Evolutionary conservation across 2,329 filamentous ascomycete species (phyloP).

Genomic region (Ophiosphaerella narmari): DNA sequence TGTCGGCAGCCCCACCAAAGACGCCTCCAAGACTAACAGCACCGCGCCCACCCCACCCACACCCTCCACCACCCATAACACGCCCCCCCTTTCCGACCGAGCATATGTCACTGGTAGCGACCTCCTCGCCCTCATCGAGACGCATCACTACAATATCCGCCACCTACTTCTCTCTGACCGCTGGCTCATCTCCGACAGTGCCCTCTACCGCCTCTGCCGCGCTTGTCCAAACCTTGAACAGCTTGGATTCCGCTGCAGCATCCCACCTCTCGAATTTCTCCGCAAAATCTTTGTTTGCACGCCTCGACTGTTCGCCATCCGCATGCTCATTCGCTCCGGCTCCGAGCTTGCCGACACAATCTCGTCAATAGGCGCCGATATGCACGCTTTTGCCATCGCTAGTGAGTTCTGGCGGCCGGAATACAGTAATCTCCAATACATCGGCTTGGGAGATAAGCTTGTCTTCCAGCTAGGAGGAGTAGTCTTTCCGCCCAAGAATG

Average conservation of each 20-base stretch:
- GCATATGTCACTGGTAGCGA: slow-evolving; percentile 47
- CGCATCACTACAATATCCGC: slow-evolving; percentile 56
- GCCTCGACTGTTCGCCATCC: slow-evolving; percentile 48
- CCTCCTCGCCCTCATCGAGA: slow-evolving; percentile 58
- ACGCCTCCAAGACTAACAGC: slow-evolving; percentile 30
- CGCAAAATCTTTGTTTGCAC: slow-evolving; percentile 43
- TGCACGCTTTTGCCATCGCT: slow-evolving; percentile 38
- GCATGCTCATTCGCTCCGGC: slow-evolving; percentile 43
- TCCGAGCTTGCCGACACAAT: slow-evolving; percentile 32
- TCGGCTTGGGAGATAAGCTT: slow-evolving; percentile 46
- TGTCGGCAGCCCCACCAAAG: slow-evolving; percentile 45
- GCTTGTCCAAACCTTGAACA: slow-evolving; percentile 64
- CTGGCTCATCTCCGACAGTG: slow-evolving; percentile 57
- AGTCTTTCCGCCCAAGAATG: slow-evolving; percentile 26
- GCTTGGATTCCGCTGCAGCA: slow-evolving; percentile 60
- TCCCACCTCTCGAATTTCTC: slow-evolving; percentile 52
- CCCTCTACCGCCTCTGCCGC: slow-evolving; percentile 58
- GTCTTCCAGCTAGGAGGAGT: slow-evolving; percentile 46
- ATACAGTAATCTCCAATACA: slow-evolving; percentile 42
- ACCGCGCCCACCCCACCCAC: slow-evolving; percentile 35
- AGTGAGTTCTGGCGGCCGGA: slow-evolving; percentile 42
- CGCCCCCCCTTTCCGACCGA: slow-evolving; percentile 29
- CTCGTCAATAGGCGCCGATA: slow-evolving; percentile 32
- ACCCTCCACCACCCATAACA: slow-evolving; percentile 26
- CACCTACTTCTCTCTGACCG: slow-evolving; percentile 62